Base-by-base conservation (phyloP, 73 alveolate genomes). In the Stentor coeruleus region DNA sequence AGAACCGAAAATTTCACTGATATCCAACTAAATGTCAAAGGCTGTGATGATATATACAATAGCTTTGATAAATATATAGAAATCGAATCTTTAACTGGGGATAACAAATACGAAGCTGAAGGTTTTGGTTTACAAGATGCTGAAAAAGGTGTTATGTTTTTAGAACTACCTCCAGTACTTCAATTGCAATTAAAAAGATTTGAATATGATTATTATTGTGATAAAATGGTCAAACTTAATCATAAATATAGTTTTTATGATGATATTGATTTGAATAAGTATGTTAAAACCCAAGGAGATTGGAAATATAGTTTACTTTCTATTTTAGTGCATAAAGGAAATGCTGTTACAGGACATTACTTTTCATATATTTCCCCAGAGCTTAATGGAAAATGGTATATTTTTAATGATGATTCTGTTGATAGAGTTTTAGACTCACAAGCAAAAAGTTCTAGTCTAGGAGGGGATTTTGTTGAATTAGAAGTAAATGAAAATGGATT, bases 311-410 rank as follows among this genome's bases (percentile, higher is more conserved):
- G 76, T 31, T 86, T 95, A 3, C 97, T 92, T 73, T 83, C 97
- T 37, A 94, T 95, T 30, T 86, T 95, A 11, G 95, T 95, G 11
- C 99, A 95, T 81, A 84, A 89, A 77, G 99, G 99, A 40, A 86
- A 84, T 84, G 91, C 91, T 1, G 88, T 84, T 28, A 88, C 94
- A 74, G 99, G 99, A 28, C 99, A 95, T 86, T 95, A 95, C 88
- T 93, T 49, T 81, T 95, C 99, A 38, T 89, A 72, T 59, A 86
- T 89, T 60, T 39, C 72, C 14, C 91, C 91, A 26, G 38, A 79
- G 2, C 26, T 66, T 3, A 81, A 87, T 4, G 86, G 74, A 6
- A 3, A 76, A 38, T 89, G 95, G 91, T 84, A 15, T 74, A 87
- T 81, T 74, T 89, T 86, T 82, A 89, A 89, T 80, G 95, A 89